Base-by-base conservation (phyloP, 2,329 filamentous ascomycete species). In the Beauveria rudraprayagi region DNA sequence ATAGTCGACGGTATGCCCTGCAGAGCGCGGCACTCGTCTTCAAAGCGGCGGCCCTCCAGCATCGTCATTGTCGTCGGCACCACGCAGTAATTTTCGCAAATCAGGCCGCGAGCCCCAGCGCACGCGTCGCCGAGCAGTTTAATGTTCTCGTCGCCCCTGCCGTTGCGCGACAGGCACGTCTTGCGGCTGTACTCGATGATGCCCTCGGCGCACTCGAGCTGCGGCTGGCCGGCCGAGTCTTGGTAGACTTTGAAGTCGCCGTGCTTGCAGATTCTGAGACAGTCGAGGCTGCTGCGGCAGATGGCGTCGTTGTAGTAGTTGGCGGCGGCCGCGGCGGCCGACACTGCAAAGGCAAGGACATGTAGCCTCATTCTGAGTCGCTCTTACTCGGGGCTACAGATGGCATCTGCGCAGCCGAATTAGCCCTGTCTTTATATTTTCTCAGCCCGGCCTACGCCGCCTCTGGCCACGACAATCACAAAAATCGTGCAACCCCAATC, bases 121-220 rank as follows among this genome's bases (percentile, higher is more conserved):
- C 56, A 60, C 24, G 56, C 56, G 26, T 1, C 40, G 48, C 19
- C 26, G 30, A 60, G 47, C 26, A 60, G 26, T 34, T 10, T 24
- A 9, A 53, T 28, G 37, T 19, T 60, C 26, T 60, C 56, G 22
- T 43, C 47, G 48, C 56, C 56, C 8, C 17, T 44, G 48, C 48
- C 48, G 40, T 46, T 34, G 48, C 56, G 56, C 17, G 56, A 60
- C 24, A 34, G 56, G 40, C 56, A 60, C 17, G 48, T 53, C 47
- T 60, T 60, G 40, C 56, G 48, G 48, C 56, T 60, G 48, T 60
- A 60, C 56, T 60, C 47, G 47, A 60, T 46, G 48, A 60, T 60
- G 48, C 56, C 56, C 5, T 16, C 30, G 48, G 56, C 48, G 41
- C 56, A 60, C 14, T 28, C 48, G 5, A 60, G 56, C 56, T 60